A percentile compares a stretch with the other conserved stretches of the same genome.
phyloP scores from a whole-genome alignment of 2,329 filamentous ascomycete species.

The Furcasterigmium furcatum region DNA sequence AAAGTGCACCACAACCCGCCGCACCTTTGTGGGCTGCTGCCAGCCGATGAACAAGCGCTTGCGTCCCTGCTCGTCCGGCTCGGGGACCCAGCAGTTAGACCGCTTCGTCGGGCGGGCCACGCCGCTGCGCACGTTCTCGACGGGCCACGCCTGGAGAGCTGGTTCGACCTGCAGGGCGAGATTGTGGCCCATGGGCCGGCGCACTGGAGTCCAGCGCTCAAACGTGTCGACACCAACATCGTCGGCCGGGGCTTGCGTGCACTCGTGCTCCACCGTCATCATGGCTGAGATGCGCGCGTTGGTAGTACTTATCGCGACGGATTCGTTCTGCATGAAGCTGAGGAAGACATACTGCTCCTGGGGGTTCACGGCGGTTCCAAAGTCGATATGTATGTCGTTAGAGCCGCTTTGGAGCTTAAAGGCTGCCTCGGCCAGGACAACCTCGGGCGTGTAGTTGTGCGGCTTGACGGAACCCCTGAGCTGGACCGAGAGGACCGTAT shows the following conservation, averaged over 20 bases:
- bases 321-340: conserved; percentile 17
- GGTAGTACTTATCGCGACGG: conserved; percentile 15
- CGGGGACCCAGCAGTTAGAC: conserved; percentile 18
- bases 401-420: conserved; percentile 12
- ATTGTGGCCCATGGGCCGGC: conserved; percentile 19
- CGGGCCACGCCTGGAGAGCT: conserved; percentile 12
- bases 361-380: conserved; percentile 12
- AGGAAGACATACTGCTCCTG: conserved; percentile 19
- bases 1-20: conserved; percentile 15
- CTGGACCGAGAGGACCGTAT: conserved; percentile 15
- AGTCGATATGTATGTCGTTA: conserved; percentile 13
- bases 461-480: conserved; percentile 18
- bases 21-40: conserved; percentile 10
- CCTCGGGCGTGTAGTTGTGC: conserved; percentile 19
- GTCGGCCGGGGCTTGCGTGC: conserved; percentile 14
- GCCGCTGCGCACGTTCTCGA: conserved; percentile 13
- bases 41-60: conserved; percentile 10
- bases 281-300: conserved; percentile 14
- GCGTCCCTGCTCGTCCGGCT: background rate
- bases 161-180: conserved; percentile 13
- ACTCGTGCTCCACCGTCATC: conserved; percentile 20
- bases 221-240: conserved; percentile 19
- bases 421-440: conserved; percentile 11
- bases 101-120: conserved; percentile 18
- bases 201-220: conserved; percentile 19